Percentiles rank a stretch among this genome's conserved stretches.
Conservation (phyloP, 225 moss, liverwort and hornwort species). For the Polytrichum commune region DNA sequence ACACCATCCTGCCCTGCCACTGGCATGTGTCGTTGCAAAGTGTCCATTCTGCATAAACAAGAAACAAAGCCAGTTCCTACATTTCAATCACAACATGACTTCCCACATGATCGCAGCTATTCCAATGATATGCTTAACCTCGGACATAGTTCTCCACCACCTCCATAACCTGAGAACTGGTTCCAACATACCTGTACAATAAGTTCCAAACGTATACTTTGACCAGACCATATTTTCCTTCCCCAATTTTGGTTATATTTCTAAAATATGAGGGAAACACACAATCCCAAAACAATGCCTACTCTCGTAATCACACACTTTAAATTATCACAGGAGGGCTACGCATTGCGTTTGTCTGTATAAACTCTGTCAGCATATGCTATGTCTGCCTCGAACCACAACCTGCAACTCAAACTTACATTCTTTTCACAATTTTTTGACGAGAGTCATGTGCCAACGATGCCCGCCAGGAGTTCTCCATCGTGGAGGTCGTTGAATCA, state of each 20-base stretch:
- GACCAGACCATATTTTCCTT: too few species aligned
- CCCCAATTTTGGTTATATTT: too few species aligned
- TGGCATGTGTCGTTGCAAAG: slow-evolving; percentile 77
- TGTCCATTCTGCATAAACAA: slow-evolving; percentile 61
- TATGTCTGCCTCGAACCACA: neutral
- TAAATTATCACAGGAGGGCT: too few species aligned
- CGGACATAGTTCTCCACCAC: too few species aligned
- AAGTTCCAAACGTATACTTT: too few species aligned
- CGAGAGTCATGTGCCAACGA: slow-evolving; percentile 60
- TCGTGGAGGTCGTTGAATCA: slow-evolving; percentile 6
- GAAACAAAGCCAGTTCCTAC: neutral
- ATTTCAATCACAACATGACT: neutral
- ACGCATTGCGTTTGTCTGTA: neutral
- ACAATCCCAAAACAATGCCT: too few species aligned
- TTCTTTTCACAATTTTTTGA: slow-evolving; percentile 60
- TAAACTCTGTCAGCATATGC: neutral
- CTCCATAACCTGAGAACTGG: too few species aligned
- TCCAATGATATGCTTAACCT: too few species aligned
- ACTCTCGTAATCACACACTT: too few species aligned
- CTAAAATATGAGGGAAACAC: too few species aligned
- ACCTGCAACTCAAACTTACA: slow-evolving; percentile 33
- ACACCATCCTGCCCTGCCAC: slow-evolving; percentile 63
- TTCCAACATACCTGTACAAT: too few species aligned
- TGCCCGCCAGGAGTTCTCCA: slow-evolving; percentile 56
- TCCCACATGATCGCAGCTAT: too few species aligned